phyloP scores from a whole-genome alignment of 176 grass and related monocot species.

The Microstegium vimineum region DNA sequence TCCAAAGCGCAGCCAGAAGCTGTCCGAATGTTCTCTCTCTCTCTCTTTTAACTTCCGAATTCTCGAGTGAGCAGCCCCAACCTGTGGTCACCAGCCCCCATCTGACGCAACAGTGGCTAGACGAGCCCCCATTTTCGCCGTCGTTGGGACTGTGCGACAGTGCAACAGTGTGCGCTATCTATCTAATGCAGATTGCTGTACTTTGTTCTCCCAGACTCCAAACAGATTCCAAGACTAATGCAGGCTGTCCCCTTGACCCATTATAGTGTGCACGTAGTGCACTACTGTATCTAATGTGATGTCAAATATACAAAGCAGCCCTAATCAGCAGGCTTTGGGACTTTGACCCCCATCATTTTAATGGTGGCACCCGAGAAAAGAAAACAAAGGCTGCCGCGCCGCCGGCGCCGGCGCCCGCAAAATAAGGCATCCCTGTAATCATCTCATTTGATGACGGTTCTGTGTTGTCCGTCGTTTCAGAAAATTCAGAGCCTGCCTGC shows the following conservation, averaged over 20 bases:
- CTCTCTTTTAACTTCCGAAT: too few species aligned
- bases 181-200: too few species aligned
- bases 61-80: not conserved
- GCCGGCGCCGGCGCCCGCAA: not conserved
- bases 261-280: not conserved
- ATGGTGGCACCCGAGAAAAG: not conserved
- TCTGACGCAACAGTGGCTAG: not conserved
- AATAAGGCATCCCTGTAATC: not conserved
- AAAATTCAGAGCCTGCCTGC: not conserved
- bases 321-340: constrained; percentile 29
- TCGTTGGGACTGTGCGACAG: not conserved
- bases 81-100: too few species aligned
- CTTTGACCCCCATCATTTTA: constrained; percentile 51
- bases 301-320: not conserved
- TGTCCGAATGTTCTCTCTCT: too few species aligned
- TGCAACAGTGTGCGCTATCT: too few species aligned
- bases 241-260: not conserved
- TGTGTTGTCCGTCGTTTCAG: not conserved
- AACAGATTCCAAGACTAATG: not conserved
- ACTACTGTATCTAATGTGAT: not conserved
- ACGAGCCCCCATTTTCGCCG: not conserved
- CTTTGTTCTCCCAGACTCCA: not conserved
- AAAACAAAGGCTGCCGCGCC: constrained; percentile 3
- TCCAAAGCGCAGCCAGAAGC: not conserved
- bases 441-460: not conserved